Evolutionary conservation across 2,329 filamentous ascomycete genomes (phyloP), one percentile per base, ranked within the genome.

Genomic region (Polychaeton citri): DNA sequence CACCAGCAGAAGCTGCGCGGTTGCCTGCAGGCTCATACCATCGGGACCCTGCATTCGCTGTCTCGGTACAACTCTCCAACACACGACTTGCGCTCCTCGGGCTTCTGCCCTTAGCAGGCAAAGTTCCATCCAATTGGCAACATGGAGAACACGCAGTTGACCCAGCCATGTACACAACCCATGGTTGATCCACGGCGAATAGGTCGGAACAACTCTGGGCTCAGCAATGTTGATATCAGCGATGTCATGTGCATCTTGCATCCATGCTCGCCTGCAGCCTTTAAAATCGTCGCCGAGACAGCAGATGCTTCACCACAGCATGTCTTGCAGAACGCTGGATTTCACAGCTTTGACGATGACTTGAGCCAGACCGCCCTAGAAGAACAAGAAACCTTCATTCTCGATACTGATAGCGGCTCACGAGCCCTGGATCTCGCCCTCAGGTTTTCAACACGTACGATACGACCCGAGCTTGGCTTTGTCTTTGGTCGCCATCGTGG

Each of bases 171-270:
- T 41, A 93, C 86, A 12, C 86, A 93, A 56, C 77, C 76, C 54
- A 75, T 81, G 50, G 65, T 86, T 45, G 86, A 95, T 55, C 84
- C 85, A 28, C 75, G 85, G 43, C 77, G 85, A 37, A 57, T 82
- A 42, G 85, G 85, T 38, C 71, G 79, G 54, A 81, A 84, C 58
- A 82, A 84, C 54, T 90, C 84, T 28, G 84, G 83, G 38, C 76
- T 95, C 42, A 79, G 73, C 36, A 79, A 87, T 47, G 73, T 82
- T 45, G 87, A 94, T 55, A 73, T 90, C 34, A 74, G 83, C 42
- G 87, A 95, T 60, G 84, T 95, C 47, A 74, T 94, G 45, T 92
- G 86, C 61, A 76, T 95, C 38, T 71, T 96, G 19, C 78, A 92
- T 47, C 87, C 88, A 8, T 75, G 74, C 45, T 83, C 85, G 2